A percentile compares a stretch with the other conserved stretches of the same genome.
Evolutionary conservation across 306 rosid genomes (phyloP).

Genomic region (Fragaria iinumae): DNA sequence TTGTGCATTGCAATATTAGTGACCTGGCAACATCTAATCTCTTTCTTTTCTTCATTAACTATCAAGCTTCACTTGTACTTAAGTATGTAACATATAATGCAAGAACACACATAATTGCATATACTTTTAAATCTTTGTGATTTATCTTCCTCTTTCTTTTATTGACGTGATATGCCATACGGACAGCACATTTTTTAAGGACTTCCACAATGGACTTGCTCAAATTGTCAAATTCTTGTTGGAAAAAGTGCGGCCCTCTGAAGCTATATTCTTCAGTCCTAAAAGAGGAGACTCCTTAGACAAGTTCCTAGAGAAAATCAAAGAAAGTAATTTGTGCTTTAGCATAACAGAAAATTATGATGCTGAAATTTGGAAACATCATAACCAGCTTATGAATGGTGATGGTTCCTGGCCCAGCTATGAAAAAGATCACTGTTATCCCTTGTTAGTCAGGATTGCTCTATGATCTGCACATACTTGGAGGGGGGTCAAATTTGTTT

Average conservation of each 20-base stretch:
- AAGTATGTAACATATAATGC: slow-evolving; percentile 18
- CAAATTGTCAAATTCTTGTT: slow-evolving; percentile 47
- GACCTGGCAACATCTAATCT: slow-evolving; percentile 26
- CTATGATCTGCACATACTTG: slow-evolving; percentile 35
- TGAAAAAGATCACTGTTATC: slow-evolving; percentile 74
- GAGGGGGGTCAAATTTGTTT: slow-evolving; percentile 4
- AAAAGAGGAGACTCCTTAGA: slow-evolving; percentile 72
- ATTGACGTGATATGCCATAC: slow-evolving; percentile 30
- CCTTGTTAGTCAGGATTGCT: slow-evolving; percentile 60
- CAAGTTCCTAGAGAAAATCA: slow-evolving; percentile 54
- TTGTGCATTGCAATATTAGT: slow-evolving; percentile 24
- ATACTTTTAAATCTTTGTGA: slow-evolving; percentile 34
- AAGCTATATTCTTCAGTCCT: slow-evolving; percentile 76
- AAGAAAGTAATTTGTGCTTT: slow-evolving; percentile 55
- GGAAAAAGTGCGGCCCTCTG: slow-evolving; percentile 48
- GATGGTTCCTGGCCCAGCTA: slow-evolving; percentile 66
- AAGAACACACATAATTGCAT: slow-evolving; percentile 35
- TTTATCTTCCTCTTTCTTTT: slow-evolving; percentile 28
- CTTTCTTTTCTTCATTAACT: slow-evolving; percentile 30
- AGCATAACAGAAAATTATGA: slow-evolving; percentile 62
- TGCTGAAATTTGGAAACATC: slow-evolving; percentile 62
- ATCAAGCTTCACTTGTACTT: slow-evolving; percentile 22
- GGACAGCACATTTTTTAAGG: slow-evolving; percentile 84
- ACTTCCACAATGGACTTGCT: slow-evolving; percentile 71
- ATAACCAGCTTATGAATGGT: slow-evolving; percentile 49